Base-by-base conservation (phyloP, 2,329 filamentous ascomycete genomes). In the Stachybotrys chlorohalonatus region DNA sequence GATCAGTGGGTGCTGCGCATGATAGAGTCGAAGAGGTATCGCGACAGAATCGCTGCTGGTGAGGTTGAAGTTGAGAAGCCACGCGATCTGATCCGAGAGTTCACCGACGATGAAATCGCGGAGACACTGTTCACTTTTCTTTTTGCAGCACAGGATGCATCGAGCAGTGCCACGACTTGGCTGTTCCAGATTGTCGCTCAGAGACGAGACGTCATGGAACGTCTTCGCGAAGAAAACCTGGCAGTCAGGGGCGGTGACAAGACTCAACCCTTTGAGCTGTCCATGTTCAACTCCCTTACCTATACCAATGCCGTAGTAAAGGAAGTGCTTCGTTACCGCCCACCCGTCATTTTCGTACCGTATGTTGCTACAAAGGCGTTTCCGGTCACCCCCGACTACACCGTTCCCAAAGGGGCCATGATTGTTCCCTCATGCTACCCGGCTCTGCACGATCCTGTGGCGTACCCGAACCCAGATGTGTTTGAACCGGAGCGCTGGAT, bases 1-100 rank as follows among this genome's bases (percentile, higher is more conserved):
- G 88, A 92, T 66, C 83, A 83, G 46, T 92, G 89, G 89, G 78
- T 92, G 53, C 78, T 82, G 62, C 76, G 81, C 57, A 90, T 91
- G 83, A 80, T 87, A 63, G 84, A 88, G 55, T 90, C 85, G 0
- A 80, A 86, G 59, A 73, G 71, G 49, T 90, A 90, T 69, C 78
- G 79, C 46, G 78, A 86, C 58, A 79, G 78, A 55, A 65, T 89
- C 39, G 86, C 81, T 2, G 79, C 81, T 51, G 87, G 87, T 31
- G 67, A 72, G 4, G 56, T 50, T 0, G 55, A 66, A 7, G 62
- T 62, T 0, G 73, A 76, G 62, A 78, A 74, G 56, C 77, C 78
- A 0, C 58, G 64, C 0, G 76, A 75, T 49, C 57, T 79, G 39
- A 75, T 80, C 52, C 75, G 77, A 24, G 73, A 78, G 15, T 80